Base-by-base conservation (phyloP, 768 basidiomycete species). In the Boletus subparvulus region DNA sequence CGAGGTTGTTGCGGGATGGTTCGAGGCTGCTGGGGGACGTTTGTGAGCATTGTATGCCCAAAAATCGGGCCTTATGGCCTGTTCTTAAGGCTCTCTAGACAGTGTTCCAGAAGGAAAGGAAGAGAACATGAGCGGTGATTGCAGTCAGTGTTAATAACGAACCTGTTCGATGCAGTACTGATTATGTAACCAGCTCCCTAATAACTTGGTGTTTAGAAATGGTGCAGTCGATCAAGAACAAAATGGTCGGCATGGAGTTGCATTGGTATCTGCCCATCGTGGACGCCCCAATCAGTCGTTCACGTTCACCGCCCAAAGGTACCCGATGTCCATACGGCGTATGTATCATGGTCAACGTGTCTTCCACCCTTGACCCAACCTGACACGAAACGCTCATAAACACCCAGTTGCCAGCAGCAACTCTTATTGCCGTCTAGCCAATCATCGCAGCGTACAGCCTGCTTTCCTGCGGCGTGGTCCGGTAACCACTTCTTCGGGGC, bases 301-400 rank as follows among this genome's bases (percentile, higher is more conserved):
- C 39, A 42, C 11, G 30, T 39, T 33, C 41, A 50, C 21, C 45
- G 30, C 44, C 49, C 12, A 24, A 13, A 6, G 32, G 26, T 28
- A 26, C 21, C 21, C n/a, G 14, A n/a, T 33, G 30, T 33, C 16
- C 41, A 30, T 37, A 12, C 33, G 19, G 12, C 49, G n/a, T 40
- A n/a, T 40, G n/a, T 40, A n/a, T 40, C 39, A n/a, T n/a, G 17
- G n/a, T 40, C 21, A 60, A 39, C 75, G 77, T 77, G 6, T 68
- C 72, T 56, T 75, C 68, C 26, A 66, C 67, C 57, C 80, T 59
- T 55, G 54, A 52, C 63, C 63, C 57, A 67, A 47, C 58, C 40
- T 21, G 36, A 60, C 30, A 21, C 17, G n/a, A 54, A 56, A 61
- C 43, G 33, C 30, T 28, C 26, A 13, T 14, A 8, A 33, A 26